Conservation (phyloP, 805 yeast species). For the Kazachstania bromeliacearum region DNA sequence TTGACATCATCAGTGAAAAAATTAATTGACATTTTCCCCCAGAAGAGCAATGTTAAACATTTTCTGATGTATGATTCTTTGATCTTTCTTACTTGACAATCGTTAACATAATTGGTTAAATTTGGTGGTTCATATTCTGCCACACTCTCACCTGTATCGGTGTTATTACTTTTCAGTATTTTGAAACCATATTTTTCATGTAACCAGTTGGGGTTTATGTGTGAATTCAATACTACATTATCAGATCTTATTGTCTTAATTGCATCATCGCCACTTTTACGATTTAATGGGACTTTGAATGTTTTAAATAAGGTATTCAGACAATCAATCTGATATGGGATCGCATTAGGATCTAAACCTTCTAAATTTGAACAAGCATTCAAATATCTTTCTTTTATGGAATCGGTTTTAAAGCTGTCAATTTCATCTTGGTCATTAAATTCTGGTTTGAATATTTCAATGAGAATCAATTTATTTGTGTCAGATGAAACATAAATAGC, state of each 20-base stretch:
- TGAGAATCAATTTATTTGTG: slow-evolving; percentile 40
- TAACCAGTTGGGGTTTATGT: slow-evolving; percentile 47
- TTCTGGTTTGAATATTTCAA: slow-evolving; percentile 45
- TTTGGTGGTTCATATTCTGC: slow-evolving; percentile 41
- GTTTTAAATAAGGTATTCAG: slow-evolving; percentile 53
- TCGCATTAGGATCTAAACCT: slow-evolving; percentile 15
- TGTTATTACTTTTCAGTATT: slow-evolving; percentile 21
- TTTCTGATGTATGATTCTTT: slow-evolving; percentile 48
- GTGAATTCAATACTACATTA: slow-evolving; percentile 45
- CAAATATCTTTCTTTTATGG: slow-evolving; percentile 44
- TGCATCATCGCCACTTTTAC: slow-evolving; percentile 34
- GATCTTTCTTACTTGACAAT: slow-evolving; percentile 24
- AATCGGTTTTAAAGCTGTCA: slow-evolving; percentile 37
- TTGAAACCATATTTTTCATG: slow-evolving; percentile 39
- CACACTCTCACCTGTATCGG: slow-evolving; percentile 15
- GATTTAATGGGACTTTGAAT: slow-evolving; percentile 54
- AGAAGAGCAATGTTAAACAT: slow-evolving; percentile 42
- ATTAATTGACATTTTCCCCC: slow-evolving; percentile 30
- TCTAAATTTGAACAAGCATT: slow-evolving; percentile 26
- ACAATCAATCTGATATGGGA: slow-evolving; percentile 52
- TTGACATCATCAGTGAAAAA: slow-evolving; percentile 7
- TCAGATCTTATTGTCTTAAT: slow-evolving; percentile 46
- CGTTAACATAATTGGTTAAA: slow-evolving; percentile 27
- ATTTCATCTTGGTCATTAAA: slow-evolving; percentile 38
- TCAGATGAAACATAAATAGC: slow-evolving; percentile 39